Conservation (phyloP, 495 filamentous ascomycete species). For the Hypoxylon lienhwacheense region DNA sequence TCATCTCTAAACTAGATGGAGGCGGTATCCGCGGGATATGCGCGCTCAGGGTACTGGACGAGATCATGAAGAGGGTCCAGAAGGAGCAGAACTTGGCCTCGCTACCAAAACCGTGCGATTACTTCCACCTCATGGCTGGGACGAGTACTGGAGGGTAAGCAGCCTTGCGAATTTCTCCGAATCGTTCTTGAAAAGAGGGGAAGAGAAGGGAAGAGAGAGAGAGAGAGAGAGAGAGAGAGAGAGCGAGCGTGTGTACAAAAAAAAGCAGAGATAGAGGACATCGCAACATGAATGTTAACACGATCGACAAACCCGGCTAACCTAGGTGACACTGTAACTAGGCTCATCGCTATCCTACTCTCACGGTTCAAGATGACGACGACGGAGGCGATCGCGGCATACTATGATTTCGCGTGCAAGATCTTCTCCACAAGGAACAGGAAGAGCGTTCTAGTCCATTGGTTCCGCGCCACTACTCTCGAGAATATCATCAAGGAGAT, state of each 20-base stretch:
- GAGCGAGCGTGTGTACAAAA: too few species aligned
- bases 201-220: background rate
- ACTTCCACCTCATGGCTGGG: slow-evolving; percentile 4
- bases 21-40: slow-evolving; percentile 6
- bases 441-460: background rate
- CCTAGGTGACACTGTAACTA: background rate
- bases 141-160: slow-evolving; percentile 10
- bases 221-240: background rate
- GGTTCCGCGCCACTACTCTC: background rate
- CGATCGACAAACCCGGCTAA: slow-evolving; percentile 1
- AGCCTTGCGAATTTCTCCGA: background rate
- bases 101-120: slow-evolving; percentile 3
- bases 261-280: background rate
- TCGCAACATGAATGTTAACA: background rate
- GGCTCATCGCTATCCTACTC: slow-evolving; percentile 4
- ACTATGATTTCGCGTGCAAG: slow-evolving; percentile 4
- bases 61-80: slow-evolving; percentile 6
- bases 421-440: background rate
- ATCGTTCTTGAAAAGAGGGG: background rate
- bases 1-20: background rate
- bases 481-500: background rate
- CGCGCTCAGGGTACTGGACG: slow-evolving; percentile 5
- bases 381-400: slow-evolving; percentile 1
- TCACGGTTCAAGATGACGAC: slow-evolving; percentile 7
- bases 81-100: slow-evolving; percentile 1